phyloP scores from a whole-genome alignment of 768 basidiomycete species.

The Boletus fagicola region DNA sequence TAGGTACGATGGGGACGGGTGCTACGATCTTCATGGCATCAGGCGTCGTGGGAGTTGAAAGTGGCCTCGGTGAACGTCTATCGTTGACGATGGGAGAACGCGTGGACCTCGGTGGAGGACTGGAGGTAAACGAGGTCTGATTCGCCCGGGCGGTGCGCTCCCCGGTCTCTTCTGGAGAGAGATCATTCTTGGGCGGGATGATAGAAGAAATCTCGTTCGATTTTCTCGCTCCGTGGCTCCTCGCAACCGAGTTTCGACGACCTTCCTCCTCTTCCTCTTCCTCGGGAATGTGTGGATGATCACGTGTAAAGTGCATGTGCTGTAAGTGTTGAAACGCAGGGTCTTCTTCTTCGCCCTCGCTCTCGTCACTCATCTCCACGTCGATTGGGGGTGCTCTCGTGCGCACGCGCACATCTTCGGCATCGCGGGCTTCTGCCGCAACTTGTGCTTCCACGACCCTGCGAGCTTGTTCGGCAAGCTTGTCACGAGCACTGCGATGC shows the following conservation, averaged over 20 bases:
- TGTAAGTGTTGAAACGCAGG: constrained; percentile 35
- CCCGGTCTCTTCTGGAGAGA: constrained; percentile 7
- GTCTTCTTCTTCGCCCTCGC: constrained; percentile 62
- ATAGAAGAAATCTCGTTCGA: constrained; percentile 35
- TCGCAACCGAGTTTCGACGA: constrained; percentile 25
- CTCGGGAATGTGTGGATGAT: constrained; percentile 66
- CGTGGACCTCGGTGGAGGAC: constrained; percentile 16
- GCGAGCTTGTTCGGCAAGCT: constrained; percentile 67
- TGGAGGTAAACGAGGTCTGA: constrained; percentile 14
- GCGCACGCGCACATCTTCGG: constrained; percentile 45
- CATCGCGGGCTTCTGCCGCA: constrained; percentile 46
- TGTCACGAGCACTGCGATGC: constrained; percentile 63
- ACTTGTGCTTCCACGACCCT: constrained; percentile 48
- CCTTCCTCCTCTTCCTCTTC: constrained; percentile 53
- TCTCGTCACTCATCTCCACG: constrained; percentile 77
- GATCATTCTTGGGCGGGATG: constrained; percentile 26
- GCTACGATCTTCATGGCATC: constrained; percentile 21
- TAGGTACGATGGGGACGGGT: constrained; percentile 23
- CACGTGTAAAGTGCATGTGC: constrained; percentile 39
- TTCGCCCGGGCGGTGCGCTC: constrained; percentile 14
- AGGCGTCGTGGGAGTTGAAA: constrained; percentile 28
- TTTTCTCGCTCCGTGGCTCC: constrained; percentile 17
- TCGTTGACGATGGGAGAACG: constrained; percentile 18
- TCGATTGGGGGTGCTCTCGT: constrained; percentile 61
- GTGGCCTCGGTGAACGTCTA: constrained; percentile 19